Percentiles rank a stretch among this genome's conserved stretches.
Evolutionary conservation across 805 yeast genomes (phyloP).

Genomic region (Saccharomycopsis javanensis): DNA sequence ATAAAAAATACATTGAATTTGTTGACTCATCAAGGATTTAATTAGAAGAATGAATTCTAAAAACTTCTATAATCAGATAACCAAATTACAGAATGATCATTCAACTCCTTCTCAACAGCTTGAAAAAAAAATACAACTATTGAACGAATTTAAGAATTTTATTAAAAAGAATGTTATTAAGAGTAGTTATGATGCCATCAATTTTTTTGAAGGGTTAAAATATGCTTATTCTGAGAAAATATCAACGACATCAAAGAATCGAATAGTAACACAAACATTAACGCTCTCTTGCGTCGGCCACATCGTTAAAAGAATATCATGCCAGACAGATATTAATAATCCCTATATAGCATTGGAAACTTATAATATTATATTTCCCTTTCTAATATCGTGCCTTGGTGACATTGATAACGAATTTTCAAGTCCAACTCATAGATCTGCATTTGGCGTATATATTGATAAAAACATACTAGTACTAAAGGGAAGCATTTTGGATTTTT

Average conservation of each 20-base stretch:
- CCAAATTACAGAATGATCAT: not conserved
- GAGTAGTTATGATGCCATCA: conserved; percentile 4
- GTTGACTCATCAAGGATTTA: not conserved
- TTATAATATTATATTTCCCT: conserved; percentile 3
- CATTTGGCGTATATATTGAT: not conserved
- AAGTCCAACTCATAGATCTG: not conserved
- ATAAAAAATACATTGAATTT: not conserved
- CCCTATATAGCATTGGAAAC: conserved; percentile 5
- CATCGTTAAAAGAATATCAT: conserved; percentile 9
- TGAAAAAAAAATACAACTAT: not conserved
- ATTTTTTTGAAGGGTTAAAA: conserved; percentile 1
- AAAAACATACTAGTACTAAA: not conserved
- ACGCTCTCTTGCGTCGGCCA: conserved; percentile 11
- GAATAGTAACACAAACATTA: not conserved
- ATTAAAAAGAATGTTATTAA: conserved; percentile 11
- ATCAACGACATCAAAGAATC: not conserved
- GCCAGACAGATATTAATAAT: conserved; percentile 8
- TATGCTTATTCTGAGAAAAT: not conserved
- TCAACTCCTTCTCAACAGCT: not conserved
- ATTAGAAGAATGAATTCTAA: not conserved
- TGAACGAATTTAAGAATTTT: conserved; percentile 7
- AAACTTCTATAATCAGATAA: not conserved
- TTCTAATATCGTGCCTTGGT: conserved; percentile 4
- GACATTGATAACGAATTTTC: not conserved
- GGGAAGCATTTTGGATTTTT: conserved; percentile 25